phyloP scores from a whole-genome alignment of 768 basidiomycete species.

The Tylopilus sp. region DNA sequence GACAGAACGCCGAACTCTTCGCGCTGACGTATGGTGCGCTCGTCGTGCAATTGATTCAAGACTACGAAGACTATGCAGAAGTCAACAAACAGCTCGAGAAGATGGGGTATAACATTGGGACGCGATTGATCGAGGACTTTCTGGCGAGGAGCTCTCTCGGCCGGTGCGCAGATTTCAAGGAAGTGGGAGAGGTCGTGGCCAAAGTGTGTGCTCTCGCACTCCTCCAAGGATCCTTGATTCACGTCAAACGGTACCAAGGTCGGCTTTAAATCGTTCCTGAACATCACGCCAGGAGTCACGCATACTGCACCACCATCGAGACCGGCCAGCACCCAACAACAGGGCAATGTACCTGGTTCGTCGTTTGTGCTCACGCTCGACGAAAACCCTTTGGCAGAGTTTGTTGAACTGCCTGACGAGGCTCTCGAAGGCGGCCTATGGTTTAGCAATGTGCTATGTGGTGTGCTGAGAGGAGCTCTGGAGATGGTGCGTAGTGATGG shows the following conservation, averaged over 20 bases:
- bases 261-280: conserved; percentile 96
- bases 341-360: conserved; percentile 44
- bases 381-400: conserved; percentile 95
- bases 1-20: conserved; percentile 95
- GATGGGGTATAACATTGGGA: conserved; percentile 99
- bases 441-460: conserved; percentile 96
- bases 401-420: conserved; percentile 94
- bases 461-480: conserved; percentile 86
- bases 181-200: conserved; percentile 92
- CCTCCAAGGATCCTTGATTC: neutral
- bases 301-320: conserved; percentile 59
- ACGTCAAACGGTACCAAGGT: conserved; percentile 50
- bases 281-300: conserved; percentile 80
- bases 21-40: conserved; percentile 95
- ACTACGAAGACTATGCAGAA: conserved; percentile 96
- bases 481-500: conserved; percentile 76
- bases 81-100: conserved; percentile 97
- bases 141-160: conserved; percentile 89
- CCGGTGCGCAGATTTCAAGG: conserved; percentile 89
- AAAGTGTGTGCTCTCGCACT: conserved; percentile 54
- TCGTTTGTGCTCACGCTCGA: conserved; percentile 85
- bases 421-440: conserved; percentile 89
- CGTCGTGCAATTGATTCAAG: conserved; percentile 97
- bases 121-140: conserved; percentile 94
- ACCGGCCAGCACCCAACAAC: conserved; percentile 40